Conservation (phyloP, 2,329 filamentous ascomycete genomes). For the Macrophomina phaseolina region DNA sequence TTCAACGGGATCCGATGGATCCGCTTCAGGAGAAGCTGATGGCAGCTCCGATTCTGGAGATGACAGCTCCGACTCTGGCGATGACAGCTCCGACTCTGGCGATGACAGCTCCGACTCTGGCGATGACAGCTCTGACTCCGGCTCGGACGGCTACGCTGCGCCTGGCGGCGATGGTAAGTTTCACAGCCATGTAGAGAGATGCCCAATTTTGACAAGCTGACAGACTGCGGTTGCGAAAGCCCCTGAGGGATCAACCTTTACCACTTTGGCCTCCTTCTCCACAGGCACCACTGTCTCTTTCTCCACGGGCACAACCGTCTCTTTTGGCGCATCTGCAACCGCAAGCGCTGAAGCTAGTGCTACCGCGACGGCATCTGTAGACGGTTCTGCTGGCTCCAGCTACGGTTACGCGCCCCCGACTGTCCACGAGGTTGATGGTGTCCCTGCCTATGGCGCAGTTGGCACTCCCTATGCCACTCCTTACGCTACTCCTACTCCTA, state of each 20-base stretch:
- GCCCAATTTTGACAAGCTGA: neutral
- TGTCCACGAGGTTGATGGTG: neutral
- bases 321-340: neutral
- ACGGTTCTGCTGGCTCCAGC: neutral
- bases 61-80: no score
- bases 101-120: neutral
- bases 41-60: neutral
- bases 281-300: no score
- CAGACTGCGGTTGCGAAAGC: neutral
- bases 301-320: neutral
- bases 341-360: neutral
- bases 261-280: neutral
- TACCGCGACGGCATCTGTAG: neutral
- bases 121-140: neutral
- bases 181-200: neutral
- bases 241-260: neutral
- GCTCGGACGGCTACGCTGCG: neutral
- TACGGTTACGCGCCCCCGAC: constrained; percentile 3
- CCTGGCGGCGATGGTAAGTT: neutral
- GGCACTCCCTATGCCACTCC: neutral
- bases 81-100: neutral
- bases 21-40: neutral
- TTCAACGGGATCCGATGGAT: neutral
- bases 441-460: neutral
- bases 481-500: neutral